Evolutionary conservation across 306 rosid species (phyloP).

Genomic region (Cajanus cajan): DNA sequence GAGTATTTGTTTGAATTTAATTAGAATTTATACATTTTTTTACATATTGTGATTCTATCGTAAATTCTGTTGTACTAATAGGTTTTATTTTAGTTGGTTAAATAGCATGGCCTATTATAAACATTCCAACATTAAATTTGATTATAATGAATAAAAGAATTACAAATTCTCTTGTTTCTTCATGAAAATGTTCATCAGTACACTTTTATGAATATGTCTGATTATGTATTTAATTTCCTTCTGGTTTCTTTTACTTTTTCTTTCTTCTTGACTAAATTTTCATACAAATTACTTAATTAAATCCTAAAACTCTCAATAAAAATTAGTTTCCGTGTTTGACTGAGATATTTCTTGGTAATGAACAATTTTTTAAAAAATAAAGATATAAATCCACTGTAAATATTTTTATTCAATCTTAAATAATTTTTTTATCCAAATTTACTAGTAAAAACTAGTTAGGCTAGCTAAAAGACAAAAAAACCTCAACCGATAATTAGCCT

Average conservation of each 20-base stretch:
- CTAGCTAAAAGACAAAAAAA: not conserved
- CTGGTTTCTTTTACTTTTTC: not conserved
- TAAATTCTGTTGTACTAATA: not conserved
- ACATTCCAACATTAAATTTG: too few species aligned
- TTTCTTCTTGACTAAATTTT: not conserved
- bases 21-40: not conserved
- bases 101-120: too few species aligned
- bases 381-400: not conserved
- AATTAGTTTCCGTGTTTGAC: too few species aligned
- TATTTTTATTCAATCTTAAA: not conserved
- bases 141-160: too few species aligned
- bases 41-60: not conserved
- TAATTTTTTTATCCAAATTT: not conserved
- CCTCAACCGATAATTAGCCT: not conserved
- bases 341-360: too few species aligned
- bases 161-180: too few species aligned
- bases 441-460: not conserved
- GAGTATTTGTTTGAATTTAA: not conserved
- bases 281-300: not conserved
- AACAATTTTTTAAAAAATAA: too few species aligned
- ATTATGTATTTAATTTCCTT: not conserved
- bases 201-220: not conserved
- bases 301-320: too few species aligned
- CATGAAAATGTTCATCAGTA: too few species aligned
- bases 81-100: too few species aligned